Percentiles rank a stretch among this genome's conserved stretches.
Evolutionary conservation across 176 grass and related monocot genomes (phyloP).

Genomic region (Aechmea fasciata): DNA sequence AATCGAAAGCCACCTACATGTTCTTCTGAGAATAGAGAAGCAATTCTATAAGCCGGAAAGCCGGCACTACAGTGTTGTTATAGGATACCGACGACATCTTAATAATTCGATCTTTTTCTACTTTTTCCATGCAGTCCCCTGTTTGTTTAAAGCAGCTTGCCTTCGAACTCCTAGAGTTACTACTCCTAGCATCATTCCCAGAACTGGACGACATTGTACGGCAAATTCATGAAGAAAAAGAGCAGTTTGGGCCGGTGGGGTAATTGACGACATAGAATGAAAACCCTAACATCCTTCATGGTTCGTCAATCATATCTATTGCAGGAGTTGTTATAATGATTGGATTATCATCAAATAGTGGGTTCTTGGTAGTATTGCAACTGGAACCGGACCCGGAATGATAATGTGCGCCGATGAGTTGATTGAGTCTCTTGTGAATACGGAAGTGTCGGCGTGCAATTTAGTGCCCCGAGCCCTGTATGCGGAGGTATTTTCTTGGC

Average conservation of each 20-base stretch:
- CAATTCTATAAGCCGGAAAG: not conserved
- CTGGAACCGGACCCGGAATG: not conserved
- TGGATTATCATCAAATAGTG: not conserved
- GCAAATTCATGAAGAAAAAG: conserved; percentile 60
- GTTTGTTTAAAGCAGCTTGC: conserved; percentile 91
- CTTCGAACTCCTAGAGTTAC: conserved; percentile 76
- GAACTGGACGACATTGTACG: conserved; percentile 61
- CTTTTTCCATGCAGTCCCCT: conserved; percentile 51
- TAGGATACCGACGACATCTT: not conserved
- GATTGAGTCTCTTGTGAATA: conserved; percentile 31
- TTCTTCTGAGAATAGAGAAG: not conserved
- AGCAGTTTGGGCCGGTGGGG: conserved; percentile 15
- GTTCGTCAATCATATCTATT: not conserved
- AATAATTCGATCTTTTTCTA: not conserved
- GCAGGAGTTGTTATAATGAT: not conserved
- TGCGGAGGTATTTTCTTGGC: conserved; percentile 3
- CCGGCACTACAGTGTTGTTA: not conserved
- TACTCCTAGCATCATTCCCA: conserved; percentile 64
- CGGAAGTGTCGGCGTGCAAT: conserved; percentile 16
- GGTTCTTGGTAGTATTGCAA: not conserved
- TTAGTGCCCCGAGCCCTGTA: not conserved
- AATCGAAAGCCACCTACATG: not conserved
- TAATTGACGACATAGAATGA: not conserved
- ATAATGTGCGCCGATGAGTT: conserved; percentile 1
- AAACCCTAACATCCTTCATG: not conserved